phyloP scores from a whole-genome alignment of 345 rosid genomes.

The Brassica rapa region DNA sequence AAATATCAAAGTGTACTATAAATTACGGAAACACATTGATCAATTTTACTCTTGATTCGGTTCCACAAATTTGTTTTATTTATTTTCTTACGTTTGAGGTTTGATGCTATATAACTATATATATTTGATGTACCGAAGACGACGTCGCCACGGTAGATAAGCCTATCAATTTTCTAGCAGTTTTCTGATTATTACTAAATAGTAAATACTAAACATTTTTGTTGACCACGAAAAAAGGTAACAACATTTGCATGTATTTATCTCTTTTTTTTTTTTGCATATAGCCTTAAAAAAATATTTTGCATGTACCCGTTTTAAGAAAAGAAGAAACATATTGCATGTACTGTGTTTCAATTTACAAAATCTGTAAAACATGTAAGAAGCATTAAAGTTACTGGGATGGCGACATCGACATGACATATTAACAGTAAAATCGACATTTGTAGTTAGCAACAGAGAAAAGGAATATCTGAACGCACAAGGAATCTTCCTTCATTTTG shows the following conservation, averaged over 20 bases:
- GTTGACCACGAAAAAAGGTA: background rate
- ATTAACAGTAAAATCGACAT: background rate
- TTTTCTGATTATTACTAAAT: background rate
- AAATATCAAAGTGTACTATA: background rate
- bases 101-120: background rate
- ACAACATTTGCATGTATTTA: background rate
- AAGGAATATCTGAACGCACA: conserved; percentile 36
- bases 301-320: background rate
- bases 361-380: background rate
- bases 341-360: background rate
- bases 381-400: background rate
- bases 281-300: background rate
- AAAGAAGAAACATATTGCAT: background rate
- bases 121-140: background rate
- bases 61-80: background rate
- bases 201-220: background rate
- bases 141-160: background rate
- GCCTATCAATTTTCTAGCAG: background rate
- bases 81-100: background rate
- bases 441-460: background rate
- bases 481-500: conserved; percentile 26
- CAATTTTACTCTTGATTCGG: background rate
- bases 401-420: conserved; percentile 22
- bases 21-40: background rate
- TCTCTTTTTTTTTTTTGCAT: background rate